Conservation (phyloP, 352 stramenopile species). For the Phytophthora melonis region DNA sequence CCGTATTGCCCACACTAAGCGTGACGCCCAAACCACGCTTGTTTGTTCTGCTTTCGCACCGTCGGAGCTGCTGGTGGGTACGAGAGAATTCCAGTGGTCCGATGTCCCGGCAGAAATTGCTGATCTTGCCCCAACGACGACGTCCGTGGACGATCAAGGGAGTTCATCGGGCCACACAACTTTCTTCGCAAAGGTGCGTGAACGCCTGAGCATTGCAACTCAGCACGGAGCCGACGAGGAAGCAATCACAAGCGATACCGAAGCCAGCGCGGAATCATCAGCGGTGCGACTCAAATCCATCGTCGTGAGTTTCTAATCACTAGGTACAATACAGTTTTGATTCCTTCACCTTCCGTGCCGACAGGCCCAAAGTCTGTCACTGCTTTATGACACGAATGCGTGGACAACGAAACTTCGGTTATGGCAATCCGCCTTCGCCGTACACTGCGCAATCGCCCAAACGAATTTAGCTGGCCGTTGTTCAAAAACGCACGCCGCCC, state of each 20-base stretch:
- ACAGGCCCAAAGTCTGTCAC: neutral
- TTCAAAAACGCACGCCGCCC: neutral
- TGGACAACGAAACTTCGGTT: neutral
- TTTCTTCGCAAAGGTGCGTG: conserved; percentile 27
- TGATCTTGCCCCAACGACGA: neutral
- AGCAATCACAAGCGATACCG: neutral
- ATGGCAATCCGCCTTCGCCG: conserved; percentile 17
- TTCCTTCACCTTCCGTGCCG: neutral
- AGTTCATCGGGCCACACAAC: neutral
- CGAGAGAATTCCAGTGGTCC: conserved; percentile 9
- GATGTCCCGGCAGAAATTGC: conserved; percentile 30
- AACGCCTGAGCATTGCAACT: conserved; percentile 22
- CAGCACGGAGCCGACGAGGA: neutral
- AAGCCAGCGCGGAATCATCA: neutral
- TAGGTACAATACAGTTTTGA: conserved; percentile 16
- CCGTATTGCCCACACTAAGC: neutral
- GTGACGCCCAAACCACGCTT: conserved; percentile 12
- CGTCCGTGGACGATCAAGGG: neutral
- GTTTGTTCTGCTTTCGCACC: conserved; percentile 44
- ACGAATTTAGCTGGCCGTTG: conserved; percentile 36
- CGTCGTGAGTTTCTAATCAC: conserved; percentile 11
- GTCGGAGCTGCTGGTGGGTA: conserved; percentile 20
- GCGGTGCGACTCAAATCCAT: neutral
- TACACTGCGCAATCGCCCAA: neutral
- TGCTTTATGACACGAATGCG: neutral